Conservation (phyloP, 495 filamentous ascomycete genomes). For the Tirmania nivea region DNA sequence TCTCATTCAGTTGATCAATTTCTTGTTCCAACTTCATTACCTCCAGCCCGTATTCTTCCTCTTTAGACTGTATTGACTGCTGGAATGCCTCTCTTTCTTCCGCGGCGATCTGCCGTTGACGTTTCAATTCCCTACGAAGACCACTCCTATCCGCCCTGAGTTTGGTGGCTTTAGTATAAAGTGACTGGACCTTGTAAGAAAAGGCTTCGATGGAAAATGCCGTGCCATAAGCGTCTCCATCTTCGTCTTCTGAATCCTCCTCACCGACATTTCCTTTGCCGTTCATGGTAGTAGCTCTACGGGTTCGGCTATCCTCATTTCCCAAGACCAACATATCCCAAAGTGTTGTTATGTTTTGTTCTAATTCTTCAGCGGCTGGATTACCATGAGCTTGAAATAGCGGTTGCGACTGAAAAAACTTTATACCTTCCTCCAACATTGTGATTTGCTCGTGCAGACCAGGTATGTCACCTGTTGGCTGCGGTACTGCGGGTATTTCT, state of each 20-base stretch:
- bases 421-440: conserved; percentile 28
- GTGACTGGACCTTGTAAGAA: conserved; percentile 51
- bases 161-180: conserved; percentile 36
- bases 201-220: conserved; percentile 46
- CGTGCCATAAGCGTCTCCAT: conserved; percentile 28
- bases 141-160: background rate
- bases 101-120: background rate
- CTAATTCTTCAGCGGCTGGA: conserved; percentile 22
- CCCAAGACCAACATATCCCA: conserved; percentile 51
- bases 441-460: conserved; percentile 30
- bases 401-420: conserved; percentile 20
- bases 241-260: conserved; percentile 25
- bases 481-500: conserved; percentile 28
- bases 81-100: background rate
- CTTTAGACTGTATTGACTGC: background rate
- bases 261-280: conserved; percentile 29
- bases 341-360: conserved; percentile 41
- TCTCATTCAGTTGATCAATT: conserved; percentile 1
- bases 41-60: background rate
- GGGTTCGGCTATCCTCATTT: conserved; percentile 34
- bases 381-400: conserved; percentile 6
- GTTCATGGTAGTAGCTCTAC: conserved; percentile 25
- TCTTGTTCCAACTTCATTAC: background rate
- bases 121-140: background rate
- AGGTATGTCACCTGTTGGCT: conserved; percentile 20